Percentiles rank a stretch among this genome's conserved stretches.
Evolutionary conservation across 2,329 filamentous ascomycete genomes (phyloP).

Genomic region (Coniochaeta sp.): DNA sequence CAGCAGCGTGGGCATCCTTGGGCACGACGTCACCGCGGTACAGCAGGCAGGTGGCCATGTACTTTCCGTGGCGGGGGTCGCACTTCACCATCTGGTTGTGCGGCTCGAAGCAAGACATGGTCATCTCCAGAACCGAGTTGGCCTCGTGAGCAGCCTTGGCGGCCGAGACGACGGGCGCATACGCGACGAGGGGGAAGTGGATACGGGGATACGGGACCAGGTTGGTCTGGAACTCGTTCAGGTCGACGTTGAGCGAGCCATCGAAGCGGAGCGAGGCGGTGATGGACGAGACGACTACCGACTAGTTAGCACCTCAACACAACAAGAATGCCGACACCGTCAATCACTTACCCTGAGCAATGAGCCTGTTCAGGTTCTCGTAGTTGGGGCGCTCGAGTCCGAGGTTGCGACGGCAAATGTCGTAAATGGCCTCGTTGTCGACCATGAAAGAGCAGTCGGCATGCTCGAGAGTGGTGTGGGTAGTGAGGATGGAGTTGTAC

Average conservation of each 20-base stretch:
- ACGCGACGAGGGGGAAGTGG: slow-evolving; percentile 97
- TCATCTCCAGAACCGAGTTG: slow-evolving; percentile 98
- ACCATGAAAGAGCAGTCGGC: slow-evolving; percentile 99
- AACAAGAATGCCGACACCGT: slow-evolving; percentile 1
- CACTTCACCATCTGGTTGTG: slow-evolving; percentile 99
- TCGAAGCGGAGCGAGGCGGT: slow-evolving; percentile 98
- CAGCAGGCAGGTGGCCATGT: slow-evolving; percentile 97
- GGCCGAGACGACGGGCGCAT: slow-evolving; percentile 88
- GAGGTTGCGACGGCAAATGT: slow-evolving; percentile 97
- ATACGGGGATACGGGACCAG: slow-evolving; percentile 97
- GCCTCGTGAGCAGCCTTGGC: slow-evolving; percentile 96
- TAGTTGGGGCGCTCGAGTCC: slow-evolving; percentile 96
- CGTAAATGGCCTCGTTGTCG: slow-evolving; percentile 99
- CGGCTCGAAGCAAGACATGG: slow-evolving; percentile 98
- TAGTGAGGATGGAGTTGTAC: slow-evolving; percentile 99
- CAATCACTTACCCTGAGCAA: slow-evolving; percentile 70
- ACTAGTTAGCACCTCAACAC: background rate
- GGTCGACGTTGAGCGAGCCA: slow-evolving; percentile 95
- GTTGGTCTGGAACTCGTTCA: slow-evolving; percentile 99
- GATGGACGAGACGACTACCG: slow-evolving; percentile 88
- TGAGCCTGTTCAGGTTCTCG: slow-evolving; percentile 97
- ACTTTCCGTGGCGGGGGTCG: slow-evolving; percentile 97
- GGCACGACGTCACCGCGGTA: slow-evolving; percentile 98
- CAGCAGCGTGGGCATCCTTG: slow-evolving; percentile 87
- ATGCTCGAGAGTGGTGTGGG: slow-evolving; percentile 98